Evolutionary conservation across 2,329 filamentous ascomycete genomes (phyloP).

Genomic region (Aspergillus arachidicola): DNA sequence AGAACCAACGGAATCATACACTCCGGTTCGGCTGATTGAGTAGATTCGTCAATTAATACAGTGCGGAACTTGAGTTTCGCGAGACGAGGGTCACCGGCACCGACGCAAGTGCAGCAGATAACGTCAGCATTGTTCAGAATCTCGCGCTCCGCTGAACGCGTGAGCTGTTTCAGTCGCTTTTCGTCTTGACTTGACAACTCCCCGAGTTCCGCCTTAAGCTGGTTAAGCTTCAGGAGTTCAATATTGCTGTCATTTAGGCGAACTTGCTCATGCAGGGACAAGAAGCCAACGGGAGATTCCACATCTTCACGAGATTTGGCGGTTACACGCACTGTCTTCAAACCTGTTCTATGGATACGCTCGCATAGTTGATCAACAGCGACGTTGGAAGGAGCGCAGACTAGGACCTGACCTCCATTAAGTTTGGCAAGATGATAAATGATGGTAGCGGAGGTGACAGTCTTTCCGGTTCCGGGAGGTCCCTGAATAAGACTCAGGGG

Average conservation of each 20-base stretch:
- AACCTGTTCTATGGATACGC: conserved; percentile 87
- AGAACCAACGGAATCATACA: conserved; percentile 98
- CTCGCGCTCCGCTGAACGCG: conserved; percentile 89
- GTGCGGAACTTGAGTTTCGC: conserved; percentile 98
- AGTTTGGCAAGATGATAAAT: conserved; percentile 97
- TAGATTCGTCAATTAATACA: conserved; percentile 96
- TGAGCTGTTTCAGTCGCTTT: conserved; percentile 97
- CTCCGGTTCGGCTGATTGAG: conserved; percentile 95
- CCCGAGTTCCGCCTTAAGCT: conserved; percentile 87
- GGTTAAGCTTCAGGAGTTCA: conserved; percentile 87
- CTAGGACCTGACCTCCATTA: conserved; percentile 90
- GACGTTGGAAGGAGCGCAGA: conserved; percentile 97
- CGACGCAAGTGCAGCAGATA: conserved; percentile 98
- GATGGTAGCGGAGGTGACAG: conserved; percentile 96
- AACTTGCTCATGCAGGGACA: conserved; percentile 95
- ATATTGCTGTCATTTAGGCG: conserved; percentile 96
- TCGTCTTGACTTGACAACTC: conserved; percentile 95
- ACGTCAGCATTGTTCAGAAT: conserved; percentile 95
- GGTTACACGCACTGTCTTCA: conserved; percentile 97
- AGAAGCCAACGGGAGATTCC: conserved; percentile 94
- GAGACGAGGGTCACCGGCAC: conserved; percentile 91
- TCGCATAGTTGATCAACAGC: conserved; percentile 98
- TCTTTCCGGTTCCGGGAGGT: conserved; percentile 96
- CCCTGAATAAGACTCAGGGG: conserved; percentile 95
- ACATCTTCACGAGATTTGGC: conserved; percentile 98